phyloP scores from a whole-genome alignment of 345 rosid species.

The Camelina laxa region DNA sequence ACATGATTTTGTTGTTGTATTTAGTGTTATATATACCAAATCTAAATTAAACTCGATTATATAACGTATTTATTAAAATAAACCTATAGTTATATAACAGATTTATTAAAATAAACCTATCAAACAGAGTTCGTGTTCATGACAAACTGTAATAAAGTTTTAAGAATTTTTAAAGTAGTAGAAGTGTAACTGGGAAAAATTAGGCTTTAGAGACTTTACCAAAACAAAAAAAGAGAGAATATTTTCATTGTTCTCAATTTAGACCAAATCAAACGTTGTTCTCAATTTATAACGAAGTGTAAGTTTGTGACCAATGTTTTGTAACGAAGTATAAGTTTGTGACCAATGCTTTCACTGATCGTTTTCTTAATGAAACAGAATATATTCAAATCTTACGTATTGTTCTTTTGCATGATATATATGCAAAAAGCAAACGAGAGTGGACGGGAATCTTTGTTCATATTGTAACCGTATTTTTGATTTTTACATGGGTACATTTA shows the following conservation, averaged over 20 bases:
- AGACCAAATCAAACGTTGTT: too few relatives aligned
- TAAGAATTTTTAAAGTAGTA: too few relatives aligned
- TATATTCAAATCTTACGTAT: background rate
- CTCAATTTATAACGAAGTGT: too few relatives aligned
- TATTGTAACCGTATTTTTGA: too few relatives aligned
- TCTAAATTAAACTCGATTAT: too few relatives aligned
- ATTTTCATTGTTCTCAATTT: background rate
- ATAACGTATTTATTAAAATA: too few relatives aligned
- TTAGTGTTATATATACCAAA: too few relatives aligned
- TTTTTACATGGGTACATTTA: background rate
- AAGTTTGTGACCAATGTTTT: background rate
- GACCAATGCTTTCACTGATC: background rate
- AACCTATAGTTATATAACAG: too few relatives aligned
- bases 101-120: too few relatives aligned
- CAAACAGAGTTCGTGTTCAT: too few relatives aligned
- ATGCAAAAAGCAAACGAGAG: background rate
- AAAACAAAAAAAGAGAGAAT: background rate
- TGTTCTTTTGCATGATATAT: background rate
- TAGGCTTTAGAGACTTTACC: background rate
- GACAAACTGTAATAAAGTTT: background rate
- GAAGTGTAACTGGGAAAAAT: background rate
- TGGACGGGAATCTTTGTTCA: background rate
- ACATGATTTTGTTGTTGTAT: too few relatives aligned
- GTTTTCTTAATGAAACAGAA: background rate
- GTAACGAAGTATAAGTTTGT: background rate